Conservation (phyloP, 306 rosid genomes). For the Gynostemma pentaphyllum region DNA sequence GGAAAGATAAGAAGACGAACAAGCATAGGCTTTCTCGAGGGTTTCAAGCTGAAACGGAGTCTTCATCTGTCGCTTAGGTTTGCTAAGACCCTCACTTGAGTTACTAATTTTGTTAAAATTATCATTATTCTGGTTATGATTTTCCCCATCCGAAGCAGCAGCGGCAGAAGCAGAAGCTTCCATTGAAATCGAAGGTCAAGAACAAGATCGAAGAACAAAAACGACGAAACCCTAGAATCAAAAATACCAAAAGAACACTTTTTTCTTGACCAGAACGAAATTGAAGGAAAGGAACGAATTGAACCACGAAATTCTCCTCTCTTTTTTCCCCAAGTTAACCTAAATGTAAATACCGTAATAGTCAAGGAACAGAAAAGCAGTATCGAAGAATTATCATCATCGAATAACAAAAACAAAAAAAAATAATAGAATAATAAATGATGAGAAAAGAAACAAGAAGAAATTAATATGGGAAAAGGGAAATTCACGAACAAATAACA, state of each 20-base stretch:
- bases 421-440: slow-evolving; percentile 30
- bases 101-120: slow-evolving; percentile 40
- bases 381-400: slow-evolving; percentile 41
- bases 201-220: slow-evolving; percentile 41
- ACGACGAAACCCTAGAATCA: slow-evolving; percentile 47
- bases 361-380: slow-evolving; percentile 56
- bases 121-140: slow-evolving; percentile 28
- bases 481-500: slow-evolving; percentile 31
- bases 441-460: slow-evolving; percentile 31
- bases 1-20: slow-evolving; percentile 26
- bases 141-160: slow-evolving; percentile 57
- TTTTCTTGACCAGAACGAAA: slow-evolving; percentile 23
- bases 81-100: slow-evolving; percentile 91
- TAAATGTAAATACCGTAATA: slow-evolving; percentile 56
- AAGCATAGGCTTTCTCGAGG: slow-evolving; percentile 80
- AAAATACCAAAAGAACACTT: not conserved
- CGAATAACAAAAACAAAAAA: slow-evolving; percentile 24
- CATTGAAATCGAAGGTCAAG: slow-evolving; percentile 49
- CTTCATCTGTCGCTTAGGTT: slow-evolving; percentile 98
- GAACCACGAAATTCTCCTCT: slow-evolving; percentile 28
- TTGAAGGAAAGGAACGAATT: slow-evolving; percentile 8
- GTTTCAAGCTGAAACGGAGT: slow-evolving; percentile 95
- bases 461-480: slow-evolving; percentile 24
- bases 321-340: slow-evolving; percentile 21
- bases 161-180: slow-evolving; percentile 53